Evolutionary conservation across 148 eudicot species (phyloP), one percentile per base, ranked within the genome.

Genomic region (Diospyros lotus): DNA sequence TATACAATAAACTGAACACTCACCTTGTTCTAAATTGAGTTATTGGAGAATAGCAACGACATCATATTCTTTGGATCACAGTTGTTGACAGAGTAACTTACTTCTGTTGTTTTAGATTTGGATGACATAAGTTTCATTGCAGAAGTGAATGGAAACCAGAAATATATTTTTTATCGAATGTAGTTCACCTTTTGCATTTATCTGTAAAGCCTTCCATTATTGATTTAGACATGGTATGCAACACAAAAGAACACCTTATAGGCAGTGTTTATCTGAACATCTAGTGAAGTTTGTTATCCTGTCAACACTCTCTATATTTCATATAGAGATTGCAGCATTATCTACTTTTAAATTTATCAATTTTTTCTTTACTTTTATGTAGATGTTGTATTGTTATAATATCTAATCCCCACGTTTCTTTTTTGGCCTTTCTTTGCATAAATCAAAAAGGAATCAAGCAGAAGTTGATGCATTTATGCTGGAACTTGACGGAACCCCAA

Each of bases 401-500:
- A 54, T 64, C 2, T 10, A 56, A 55, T 78, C 6, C 5, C 39
- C 39, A 66, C 50, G 9, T 61, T 28, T 28, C 28, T 28, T 28
- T 44, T 62, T 53, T 50, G 4, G 13, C 6, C 28, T 40, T 48
- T 65, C 38, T 18, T 18, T 58, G 54, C n/a, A 10, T 64, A 42
- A 43, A 58, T 10, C 18, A 9, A 45, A 51, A 60, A 95, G 96
- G 85, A 84, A 92, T 78, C 98, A 95, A 83, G 84, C 86, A 79
- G 86, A 85, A 62, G 84, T 92, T 60, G 98, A 95, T 79, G 85
- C 87, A 13, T 69, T 92, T 65, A 95, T 95, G 97, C 80, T 90
- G 75, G 98, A 92, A 80, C 77, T 95, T 71, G 98, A 95, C 77
- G 97, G 96, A 74, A 95, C 98, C 79, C 92, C 91, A 69, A 92